Evolutionary conservation across 805 yeast species (phyloP).

Genomic region (Candida fluviatilis): DNA sequence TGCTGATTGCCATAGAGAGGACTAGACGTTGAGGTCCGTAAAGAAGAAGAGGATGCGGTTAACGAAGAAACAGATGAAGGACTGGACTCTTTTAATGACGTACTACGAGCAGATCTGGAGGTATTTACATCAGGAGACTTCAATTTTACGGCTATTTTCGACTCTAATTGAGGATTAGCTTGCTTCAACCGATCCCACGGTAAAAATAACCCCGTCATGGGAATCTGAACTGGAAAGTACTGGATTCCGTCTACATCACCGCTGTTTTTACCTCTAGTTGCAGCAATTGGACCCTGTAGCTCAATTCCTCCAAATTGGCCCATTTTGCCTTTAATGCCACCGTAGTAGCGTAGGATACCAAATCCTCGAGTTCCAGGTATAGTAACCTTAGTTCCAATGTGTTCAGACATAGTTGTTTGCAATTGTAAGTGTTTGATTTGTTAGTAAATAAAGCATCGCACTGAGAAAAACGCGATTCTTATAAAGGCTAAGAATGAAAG

Average conservation of each 20-base stretch:
- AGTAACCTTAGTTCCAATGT: conserved; percentile 32
- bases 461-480: no score
- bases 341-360: conserved; percentile 69
- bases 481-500: no score
- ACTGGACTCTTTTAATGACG: no score
- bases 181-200: conserved; percentile 44
- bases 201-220: conserved; percentile 74
- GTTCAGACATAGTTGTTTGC: conserved; percentile 20
- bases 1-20: not conserved
- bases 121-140: not conserved
- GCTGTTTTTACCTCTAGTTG: conserved; percentile 70
- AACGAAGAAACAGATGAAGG: no score
- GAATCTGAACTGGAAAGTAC: conserved; percentile 62
- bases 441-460: no score
- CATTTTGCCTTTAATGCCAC: conserved; percentile 62
- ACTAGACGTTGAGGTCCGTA: conserved; percentile 1
- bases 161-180: conserved; percentile 24
- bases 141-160: not conserved
- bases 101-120: not conserved
- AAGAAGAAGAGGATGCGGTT: not conserved
- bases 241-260: conserved; percentile 74
- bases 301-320: conserved; percentile 90
- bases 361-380: conserved; percentile 66
- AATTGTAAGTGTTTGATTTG: no score
- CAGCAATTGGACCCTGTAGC: conserved; percentile 56